Conservation (phyloP, 2,329 filamentous ascomycete species). For the Aspergillus sp. region DNA sequence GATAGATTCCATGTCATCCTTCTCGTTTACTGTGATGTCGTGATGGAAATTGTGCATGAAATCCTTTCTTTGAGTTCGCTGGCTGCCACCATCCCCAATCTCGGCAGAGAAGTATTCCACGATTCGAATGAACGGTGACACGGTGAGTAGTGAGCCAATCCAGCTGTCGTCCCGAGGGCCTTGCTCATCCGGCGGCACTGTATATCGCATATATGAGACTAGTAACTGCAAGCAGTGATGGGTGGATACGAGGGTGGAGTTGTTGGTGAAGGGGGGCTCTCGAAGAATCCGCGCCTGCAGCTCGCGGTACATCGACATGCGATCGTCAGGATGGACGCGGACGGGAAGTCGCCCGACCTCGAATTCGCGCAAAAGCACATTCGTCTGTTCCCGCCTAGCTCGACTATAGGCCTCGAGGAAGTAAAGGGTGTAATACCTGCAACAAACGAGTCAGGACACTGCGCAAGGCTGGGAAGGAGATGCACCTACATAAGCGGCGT, state of each 20-base stretch:
- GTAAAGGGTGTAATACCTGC: conserved; percentile 41
- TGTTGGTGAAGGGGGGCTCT: conserved; percentile 40
- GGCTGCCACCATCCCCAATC: conserved; percentile 40
- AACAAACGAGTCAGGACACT: neutral
- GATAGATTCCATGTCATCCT: conserved; percentile 36
- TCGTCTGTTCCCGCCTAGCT: conserved; percentile 36
- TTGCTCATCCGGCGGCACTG: conserved; percentile 33
- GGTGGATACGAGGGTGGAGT: conserved; percentile 37
- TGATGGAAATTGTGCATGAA: conserved; percentile 44
- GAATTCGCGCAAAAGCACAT: conserved; percentile 35
- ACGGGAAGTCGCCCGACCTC: conserved; percentile 37
- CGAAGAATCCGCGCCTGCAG: conserved; percentile 38
- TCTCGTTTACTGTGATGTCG: conserved; percentile 36
- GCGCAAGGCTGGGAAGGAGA: neutral
- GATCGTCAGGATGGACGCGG: conserved; percentile 32
- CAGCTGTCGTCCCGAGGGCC: conserved; percentile 33
- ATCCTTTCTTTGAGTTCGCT: conserved; percentile 39
- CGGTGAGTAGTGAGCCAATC: conserved; percentile 40
- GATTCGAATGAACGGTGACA: conserved; percentile 38
- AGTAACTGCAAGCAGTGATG: conserved; percentile 42
- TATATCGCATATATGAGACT: conserved; percentile 37
- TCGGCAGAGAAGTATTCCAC: conserved; percentile 44
- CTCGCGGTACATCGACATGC: conserved; percentile 34
- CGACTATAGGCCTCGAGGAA: conserved; percentile 40
- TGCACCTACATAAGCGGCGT: conserved; percentile 39